Evolutionary conservation across 2,329 filamentous ascomycete genomes (phyloP).

Genomic region (Orbilia oligospora): DNA sequence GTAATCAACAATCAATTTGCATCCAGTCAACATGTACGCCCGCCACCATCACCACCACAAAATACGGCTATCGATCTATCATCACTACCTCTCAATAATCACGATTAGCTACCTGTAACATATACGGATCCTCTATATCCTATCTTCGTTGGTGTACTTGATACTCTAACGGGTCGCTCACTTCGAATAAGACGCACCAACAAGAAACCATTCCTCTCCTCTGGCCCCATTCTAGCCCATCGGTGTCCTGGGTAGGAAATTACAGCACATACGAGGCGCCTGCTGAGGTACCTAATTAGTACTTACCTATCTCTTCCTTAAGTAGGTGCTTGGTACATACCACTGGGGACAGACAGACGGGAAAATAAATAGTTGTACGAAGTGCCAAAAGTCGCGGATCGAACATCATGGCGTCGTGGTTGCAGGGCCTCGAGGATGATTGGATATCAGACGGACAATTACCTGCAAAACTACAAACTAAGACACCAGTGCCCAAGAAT

Average conservation of each 20-base stretch:
- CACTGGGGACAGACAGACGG: background rate
- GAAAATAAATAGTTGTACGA: too few relatives aligned
- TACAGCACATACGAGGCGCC: background rate
- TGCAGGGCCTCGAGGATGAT: conserved; percentile 51
- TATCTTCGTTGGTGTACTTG: background rate
- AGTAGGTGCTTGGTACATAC: background rate
- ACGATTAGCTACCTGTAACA: background rate
- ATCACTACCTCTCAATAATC: background rate
- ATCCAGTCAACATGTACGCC: background rate
- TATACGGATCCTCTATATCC: background rate
- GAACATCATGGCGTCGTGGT: conserved; percentile 39
- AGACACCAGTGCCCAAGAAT: background rate
- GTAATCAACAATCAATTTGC: background rate
- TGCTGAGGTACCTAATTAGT: too few relatives aligned
- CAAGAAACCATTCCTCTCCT: background rate
- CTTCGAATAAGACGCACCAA: background rate
- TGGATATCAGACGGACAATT: conserved; percentile 46
- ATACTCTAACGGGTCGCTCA: background rate
- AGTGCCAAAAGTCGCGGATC: background rate
- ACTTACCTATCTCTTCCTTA: too few relatives aligned
- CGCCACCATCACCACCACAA: background rate
- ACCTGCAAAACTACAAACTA: background rate
- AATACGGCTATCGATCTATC: too few relatives aligned
- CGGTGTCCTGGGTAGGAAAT: background rate
- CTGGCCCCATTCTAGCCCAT: background rate